These are phyloP conservation scores for Pachyrhizus erosus DNA, from an alignment of 306 rosid genomes.

Conservation along the genomic window DNA sequence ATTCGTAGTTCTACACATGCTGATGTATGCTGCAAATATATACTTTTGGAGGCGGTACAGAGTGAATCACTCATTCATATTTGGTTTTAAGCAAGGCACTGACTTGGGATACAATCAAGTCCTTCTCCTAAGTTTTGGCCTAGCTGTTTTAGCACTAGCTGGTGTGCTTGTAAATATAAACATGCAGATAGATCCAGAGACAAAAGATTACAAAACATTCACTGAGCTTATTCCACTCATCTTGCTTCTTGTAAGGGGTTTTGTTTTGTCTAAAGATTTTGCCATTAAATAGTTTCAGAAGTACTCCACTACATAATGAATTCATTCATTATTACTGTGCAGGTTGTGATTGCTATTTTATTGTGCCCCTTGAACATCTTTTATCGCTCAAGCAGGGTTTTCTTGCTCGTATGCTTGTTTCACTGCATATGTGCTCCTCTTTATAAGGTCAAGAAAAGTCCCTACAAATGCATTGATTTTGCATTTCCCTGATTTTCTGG, in stretches of 20 bases:
- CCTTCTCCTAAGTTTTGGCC: conserved; percentile 53
- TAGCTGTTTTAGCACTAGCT: conserved; percentile 59
- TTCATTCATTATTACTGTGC: conserved; percentile 23
- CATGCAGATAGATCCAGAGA: conserved; percentile 70
- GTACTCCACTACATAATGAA: not conserved
- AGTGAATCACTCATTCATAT: conserved; percentile 76
- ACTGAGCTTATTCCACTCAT: conserved; percentile 71
- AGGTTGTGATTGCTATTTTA: conserved; percentile 50
- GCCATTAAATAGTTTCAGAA: not conserved
- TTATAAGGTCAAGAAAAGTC: conserved; percentile 54
- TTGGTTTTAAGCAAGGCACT: conserved; percentile 73
- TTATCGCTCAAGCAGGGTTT: conserved; percentile 64
- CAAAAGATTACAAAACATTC: conserved; percentile 52
- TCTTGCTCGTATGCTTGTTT: conserved; percentile 58
- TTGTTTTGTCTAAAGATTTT: not conserved
- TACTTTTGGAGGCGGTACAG: conserved; percentile 66
- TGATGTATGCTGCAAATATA: conserved; percentile 67
- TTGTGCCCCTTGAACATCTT: conserved; percentile 66
- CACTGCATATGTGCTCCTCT: conserved; percentile 68
- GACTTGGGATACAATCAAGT: conserved; percentile 65
- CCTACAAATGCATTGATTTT: not conserved
- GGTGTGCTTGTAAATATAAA: conserved; percentile 72
- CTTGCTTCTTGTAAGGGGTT: conserved; percentile 62
- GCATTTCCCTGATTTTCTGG: not conserved
- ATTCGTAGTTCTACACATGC: conserved; percentile 67